Conservation (phyloP, 2,329 filamentous ascomycete species). For the Monilinia aucupariae region DNA sequence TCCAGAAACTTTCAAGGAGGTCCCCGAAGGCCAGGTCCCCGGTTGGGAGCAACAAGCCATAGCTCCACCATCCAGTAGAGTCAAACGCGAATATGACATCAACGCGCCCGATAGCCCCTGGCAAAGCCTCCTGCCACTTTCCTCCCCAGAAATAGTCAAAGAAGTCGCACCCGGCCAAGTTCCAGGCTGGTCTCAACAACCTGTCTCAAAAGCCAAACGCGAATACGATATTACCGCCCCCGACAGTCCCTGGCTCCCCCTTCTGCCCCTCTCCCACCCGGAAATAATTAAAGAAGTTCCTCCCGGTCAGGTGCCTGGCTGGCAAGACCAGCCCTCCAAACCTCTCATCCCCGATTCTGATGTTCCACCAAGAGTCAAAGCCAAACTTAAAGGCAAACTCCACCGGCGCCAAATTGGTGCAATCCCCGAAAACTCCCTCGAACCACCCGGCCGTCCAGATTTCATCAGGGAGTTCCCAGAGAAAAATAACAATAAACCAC, state of each 20-base stretch:
- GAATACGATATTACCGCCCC: background rate
- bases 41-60: slow-evolving; percentile 8
- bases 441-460: slow-evolving; percentile 2
- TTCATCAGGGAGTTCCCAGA: background rate
- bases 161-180: background rate
- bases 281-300: background rate
- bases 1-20: background rate
- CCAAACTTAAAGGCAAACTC: background rate
- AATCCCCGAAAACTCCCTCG: background rate
- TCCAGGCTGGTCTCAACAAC: background rate
- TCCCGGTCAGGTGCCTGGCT: background rate
- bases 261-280: background rate
- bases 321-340: background rate
- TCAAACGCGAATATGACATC: background rate
- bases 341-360: background rate
- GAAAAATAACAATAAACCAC: background rate
- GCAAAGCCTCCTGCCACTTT: background rate
- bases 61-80: background rate
- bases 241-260: background rate
- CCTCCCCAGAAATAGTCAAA: background rate
- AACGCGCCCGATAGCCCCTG: background rate
- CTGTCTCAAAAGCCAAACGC: background rate
- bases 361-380: background rate
- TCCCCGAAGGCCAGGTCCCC: background rate
- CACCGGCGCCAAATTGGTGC: background rate